Conservation (phyloP, 169 alveolate genomes). For the Plasmodium inui region DNA sequence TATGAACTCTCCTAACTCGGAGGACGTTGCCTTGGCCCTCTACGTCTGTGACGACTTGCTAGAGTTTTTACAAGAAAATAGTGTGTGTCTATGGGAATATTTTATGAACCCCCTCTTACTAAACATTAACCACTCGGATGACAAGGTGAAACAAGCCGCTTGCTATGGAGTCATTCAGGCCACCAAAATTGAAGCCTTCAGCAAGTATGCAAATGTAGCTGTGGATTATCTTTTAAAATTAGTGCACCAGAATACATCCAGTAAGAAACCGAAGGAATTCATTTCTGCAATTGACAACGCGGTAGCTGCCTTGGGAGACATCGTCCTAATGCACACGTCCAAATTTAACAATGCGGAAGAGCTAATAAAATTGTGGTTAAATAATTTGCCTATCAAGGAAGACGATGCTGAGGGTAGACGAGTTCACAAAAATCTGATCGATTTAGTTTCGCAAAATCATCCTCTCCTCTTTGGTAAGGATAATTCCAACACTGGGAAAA, state of each 20-base stretch:
- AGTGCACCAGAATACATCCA: conserved; percentile 54
- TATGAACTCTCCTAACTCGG: conserved; percentile 78
- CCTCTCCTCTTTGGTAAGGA: conserved; percentile 86
- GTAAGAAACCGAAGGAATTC: conserved; percentile 68
- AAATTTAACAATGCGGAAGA: conserved; percentile 78
- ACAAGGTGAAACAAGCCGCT: conserved; percentile 87
- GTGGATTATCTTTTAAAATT: conserved; percentile 72
- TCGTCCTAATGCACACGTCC: conserved; percentile 83
- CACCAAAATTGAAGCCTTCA: conserved; percentile 81
- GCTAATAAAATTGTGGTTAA: conserved; percentile 82
- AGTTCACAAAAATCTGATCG: conserved; percentile 87
- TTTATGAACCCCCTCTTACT: conserved; percentile 78
- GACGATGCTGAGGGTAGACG: conserved; percentile 89
- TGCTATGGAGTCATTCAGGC: conserved; percentile 87
- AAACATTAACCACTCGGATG: conserved; percentile 81
- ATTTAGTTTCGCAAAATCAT: conserved; percentile 82
- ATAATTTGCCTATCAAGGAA: conserved; percentile 86
- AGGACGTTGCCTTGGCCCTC: conserved; percentile 86
- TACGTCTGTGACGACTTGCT: conserved; percentile 89
- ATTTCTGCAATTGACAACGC: conserved; percentile 91
- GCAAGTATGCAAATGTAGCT: conserved; percentile 81
- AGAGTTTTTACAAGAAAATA: conserved; percentile 82
- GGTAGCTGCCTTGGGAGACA: conserved; percentile 89
- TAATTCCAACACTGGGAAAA: conserved; percentile 83
- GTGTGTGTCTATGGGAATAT: conserved; percentile 83